Evolutionary conservation across 2,329 filamentous ascomycete species (phyloP), one percentile per base, ranked within the genome.

Genomic region (Penicillium sp.): DNA sequence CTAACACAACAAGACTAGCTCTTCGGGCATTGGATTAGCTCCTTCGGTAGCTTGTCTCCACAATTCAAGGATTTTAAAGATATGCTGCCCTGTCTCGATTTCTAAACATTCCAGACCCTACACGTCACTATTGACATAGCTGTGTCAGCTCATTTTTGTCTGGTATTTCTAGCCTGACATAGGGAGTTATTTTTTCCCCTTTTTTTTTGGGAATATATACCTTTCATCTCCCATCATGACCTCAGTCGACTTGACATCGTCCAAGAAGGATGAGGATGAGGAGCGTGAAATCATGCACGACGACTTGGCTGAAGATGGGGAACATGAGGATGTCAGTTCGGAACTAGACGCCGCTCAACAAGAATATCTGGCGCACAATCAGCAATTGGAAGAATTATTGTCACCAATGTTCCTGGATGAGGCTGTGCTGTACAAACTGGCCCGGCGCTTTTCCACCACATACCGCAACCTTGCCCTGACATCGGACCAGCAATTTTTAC

Each of bases 401-500:
- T 61, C 64, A 22, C 72, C 72, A 9, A 57, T 75, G 15, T 58
- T 55, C 21, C 61, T 72, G 35, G 65, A 72, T 41, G 72, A 75
- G 53, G 64, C 61, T 26, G 62, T 64, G 19, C 62, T 75, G n/a
- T 73, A 75, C 58, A 64, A 65, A 52, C 60, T 75, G 35, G 72
- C 72, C 37, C 71, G 70, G 52, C 68, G 71, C 42, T 74, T 75
- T 55, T 73, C 71, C 34, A 62, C 62, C 43, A 67, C 72, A 35
- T 75, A 74, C 57, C 65, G 63, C 43, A 61, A 74, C 34, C 63
- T 75, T 48, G 72, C 72, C 31, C 56, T 69, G 47, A 67, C 66
- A 7, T 75, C 72, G 13, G 67, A 72, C 40, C 64, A 74, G 55
- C 72, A 75, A 53, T 75, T 75, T 51, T 57, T 75, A 28, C 72